Percentiles rank a stretch among this genome's conserved stretches.
These are phyloP conservation scores for Eremochloa ophiuroides DNA, from an alignment of 176 grass and related monocot species.

Conservation along the genomic window DNA sequence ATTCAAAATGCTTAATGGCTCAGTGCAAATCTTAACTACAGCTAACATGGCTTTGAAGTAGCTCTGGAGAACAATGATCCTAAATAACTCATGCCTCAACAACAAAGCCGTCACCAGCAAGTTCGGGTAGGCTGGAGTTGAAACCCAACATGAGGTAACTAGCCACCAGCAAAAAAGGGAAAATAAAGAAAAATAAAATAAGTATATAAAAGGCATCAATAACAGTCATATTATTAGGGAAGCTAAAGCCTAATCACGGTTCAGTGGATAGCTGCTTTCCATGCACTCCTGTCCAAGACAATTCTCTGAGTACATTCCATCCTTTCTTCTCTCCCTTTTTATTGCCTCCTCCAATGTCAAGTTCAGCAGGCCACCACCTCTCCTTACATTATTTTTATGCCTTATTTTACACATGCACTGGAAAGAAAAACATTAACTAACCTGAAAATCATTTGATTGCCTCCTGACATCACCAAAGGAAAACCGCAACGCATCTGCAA, in stretches of 20 bases:
- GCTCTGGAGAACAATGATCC: neutral
- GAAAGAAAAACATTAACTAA: slow-evolving; percentile 32
- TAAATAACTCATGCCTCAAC: neutral
- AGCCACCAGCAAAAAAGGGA: neutral
- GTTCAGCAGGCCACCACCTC: no score
- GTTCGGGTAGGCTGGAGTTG: neutral
- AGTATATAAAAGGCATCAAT: neutral
- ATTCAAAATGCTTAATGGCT: neutral
- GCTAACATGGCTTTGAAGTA: neutral
- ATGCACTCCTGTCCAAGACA: neutral
- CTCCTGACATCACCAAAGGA: slow-evolving; percentile 67
- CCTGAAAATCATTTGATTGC: slow-evolving; percentile 94
- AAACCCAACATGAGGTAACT: neutral
- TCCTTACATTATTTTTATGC: neutral
- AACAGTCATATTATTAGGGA: neutral
- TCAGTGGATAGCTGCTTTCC: neutral
- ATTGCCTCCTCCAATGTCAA: neutral
- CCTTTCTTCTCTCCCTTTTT: neutral
- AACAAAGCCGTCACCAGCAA: neutral
- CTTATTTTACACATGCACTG: neutral
- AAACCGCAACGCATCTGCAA: slow-evolving; percentile 56
- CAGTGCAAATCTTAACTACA: neutral
- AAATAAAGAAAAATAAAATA: neutral
- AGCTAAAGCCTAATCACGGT: neutral
- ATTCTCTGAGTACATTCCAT: neutral